A percentile compares a stretch with the other conserved stretches of the same genome.
phyloP scores from a whole-genome alignment of 1,139 yeast genomes.

The Torulaspora pretoriensis region DNA sequence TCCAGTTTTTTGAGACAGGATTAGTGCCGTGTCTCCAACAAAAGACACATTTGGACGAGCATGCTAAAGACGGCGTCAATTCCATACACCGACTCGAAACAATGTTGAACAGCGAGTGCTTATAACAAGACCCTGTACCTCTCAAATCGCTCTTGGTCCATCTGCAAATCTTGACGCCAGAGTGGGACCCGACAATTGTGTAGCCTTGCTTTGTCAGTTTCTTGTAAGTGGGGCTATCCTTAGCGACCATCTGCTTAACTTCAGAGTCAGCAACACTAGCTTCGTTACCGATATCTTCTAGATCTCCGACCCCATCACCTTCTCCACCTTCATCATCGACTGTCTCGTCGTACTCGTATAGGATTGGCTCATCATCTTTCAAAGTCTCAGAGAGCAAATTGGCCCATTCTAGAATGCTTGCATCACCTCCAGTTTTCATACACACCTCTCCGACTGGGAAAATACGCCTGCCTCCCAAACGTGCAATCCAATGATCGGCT shows the following conservation, averaged over 20 bases:
- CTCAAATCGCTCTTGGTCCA: constrained; percentile 95
- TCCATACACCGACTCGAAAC: constrained; percentile 92
- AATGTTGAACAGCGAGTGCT: constrained; percentile 87
- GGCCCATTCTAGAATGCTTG: constrained; percentile 62
- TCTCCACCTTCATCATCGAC: constrained; percentile 42
- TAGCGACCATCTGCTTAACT: constrained; percentile 82
- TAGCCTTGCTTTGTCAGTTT: constrained; percentile 91
- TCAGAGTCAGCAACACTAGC: constrained; percentile 32
- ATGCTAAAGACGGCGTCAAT: constrained; percentile 87
- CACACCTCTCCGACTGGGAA: constrained; percentile 86
- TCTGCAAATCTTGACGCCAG: constrained; percentile 92
- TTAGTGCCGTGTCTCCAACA: constrained; percentile 98
- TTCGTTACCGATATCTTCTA: constrained; percentile 79
- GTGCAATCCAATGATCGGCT: constrained; percentile 73
- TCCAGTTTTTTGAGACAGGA: constrained; percentile 94
- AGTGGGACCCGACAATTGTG: constrained; percentile 88
- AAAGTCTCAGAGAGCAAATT: constrained; percentile 55
- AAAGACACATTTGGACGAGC: constrained; percentile 92
- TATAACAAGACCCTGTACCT: constrained; percentile 92
- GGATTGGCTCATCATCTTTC: constrained; percentile 62
- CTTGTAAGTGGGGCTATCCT: constrained; percentile 83
- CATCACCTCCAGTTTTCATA: constrained; percentile 66
- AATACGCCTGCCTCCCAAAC: constrained; percentile 78
- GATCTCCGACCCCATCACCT: constrained; percentile 54
- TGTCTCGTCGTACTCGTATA: constrained; percentile 48